These are phyloP conservation scores for Aspergillus panamensis DNA, from an alignment of 495 filamentous ascomycete species.

Conservation along the genomic window DNA sequence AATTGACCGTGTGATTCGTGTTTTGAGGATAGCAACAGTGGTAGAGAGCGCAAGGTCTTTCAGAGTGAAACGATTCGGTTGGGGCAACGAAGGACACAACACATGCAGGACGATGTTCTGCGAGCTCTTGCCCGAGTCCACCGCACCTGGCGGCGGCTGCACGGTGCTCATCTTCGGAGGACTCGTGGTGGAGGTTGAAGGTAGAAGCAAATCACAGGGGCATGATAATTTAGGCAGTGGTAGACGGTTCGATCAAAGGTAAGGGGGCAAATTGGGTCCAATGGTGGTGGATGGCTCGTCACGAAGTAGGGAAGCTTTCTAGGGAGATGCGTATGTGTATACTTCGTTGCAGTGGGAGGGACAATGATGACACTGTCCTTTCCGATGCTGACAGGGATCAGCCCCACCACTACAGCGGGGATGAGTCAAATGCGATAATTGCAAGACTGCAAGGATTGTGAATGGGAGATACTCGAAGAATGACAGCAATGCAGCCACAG, in stretches of 20 bases:
- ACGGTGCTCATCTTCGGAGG: constrained; percentile 5
- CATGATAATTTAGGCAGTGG: neutral
- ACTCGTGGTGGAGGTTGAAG: neutral
- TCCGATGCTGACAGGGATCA: neutral
- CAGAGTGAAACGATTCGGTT: constrained; percentile 53
- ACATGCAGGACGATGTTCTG: constrained; percentile 55
- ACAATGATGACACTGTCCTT: constrained; percentile 9
- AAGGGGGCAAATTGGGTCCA: neutral
- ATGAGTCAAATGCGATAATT: no score
- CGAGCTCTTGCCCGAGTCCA: constrained; percentile 4
- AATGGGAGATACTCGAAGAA: neutral
- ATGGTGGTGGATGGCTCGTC: neutral
- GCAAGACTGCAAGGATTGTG: neutral
- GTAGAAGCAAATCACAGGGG: neutral
- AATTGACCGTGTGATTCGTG: constrained; percentile 54
- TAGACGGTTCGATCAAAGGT: neutral
- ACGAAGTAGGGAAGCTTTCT: neutral
- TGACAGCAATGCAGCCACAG: neutral
- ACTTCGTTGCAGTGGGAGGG: neutral
- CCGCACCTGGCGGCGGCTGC: neutral
- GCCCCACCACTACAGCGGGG: neutral
- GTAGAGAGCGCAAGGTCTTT: constrained; percentile 48
- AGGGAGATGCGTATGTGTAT: neutral
- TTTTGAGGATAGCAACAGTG: constrained; percentile 59
- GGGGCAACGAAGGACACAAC: constrained; percentile 59